phyloP scores from a whole-genome alignment of 208 protist species.

The Giardia muris region DNA sequence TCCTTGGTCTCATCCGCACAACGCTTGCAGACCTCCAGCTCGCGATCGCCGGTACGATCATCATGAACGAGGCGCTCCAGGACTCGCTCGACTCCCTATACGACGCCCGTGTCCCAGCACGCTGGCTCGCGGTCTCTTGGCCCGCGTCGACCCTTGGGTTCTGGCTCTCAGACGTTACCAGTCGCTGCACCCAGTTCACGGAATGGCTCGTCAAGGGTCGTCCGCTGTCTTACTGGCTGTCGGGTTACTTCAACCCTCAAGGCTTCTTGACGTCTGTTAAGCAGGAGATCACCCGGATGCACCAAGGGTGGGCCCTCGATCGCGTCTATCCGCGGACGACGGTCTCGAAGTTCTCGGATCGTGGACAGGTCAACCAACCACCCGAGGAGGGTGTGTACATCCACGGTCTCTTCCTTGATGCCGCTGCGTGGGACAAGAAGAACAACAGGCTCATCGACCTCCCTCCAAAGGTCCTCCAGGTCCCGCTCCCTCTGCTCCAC shows the following conservation, averaged over 20 bases:
- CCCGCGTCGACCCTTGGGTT: conserved; percentile 71
- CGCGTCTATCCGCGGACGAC: conserved; percentile 74
- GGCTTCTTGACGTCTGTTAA: conserved; percentile 89
- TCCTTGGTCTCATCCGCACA: conserved; percentile 44
- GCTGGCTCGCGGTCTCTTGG: conserved; percentile 78
- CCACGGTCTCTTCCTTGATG: conserved; percentile 85
- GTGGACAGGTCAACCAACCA: conserved; percentile 51
- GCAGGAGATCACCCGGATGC: conserved; percentile 65
- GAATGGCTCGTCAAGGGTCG: conserved; percentile 67
- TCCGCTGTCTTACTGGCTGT: conserved; percentile 75
- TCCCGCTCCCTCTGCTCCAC: conserved; percentile 76
- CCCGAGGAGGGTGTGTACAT: conserved; percentile 79
- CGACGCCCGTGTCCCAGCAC: conserved; percentile 69
- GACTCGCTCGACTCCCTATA: conserved; percentile 75
- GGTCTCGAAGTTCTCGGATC: conserved; percentile 58
- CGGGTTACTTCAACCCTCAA: conserved; percentile 92
- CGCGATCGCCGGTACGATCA: conserved; percentile 82
- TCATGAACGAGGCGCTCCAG: conserved; percentile 75
- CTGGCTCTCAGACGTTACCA: conserved; percentile 80
- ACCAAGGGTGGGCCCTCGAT: conserved; percentile 78
- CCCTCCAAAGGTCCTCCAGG: conserved; percentile 73
- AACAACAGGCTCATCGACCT: conserved; percentile 60
- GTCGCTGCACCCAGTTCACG: conserved; percentile 73
- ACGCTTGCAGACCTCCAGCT: conserved; percentile 74
- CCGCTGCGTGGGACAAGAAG: conserved; percentile 76